A percentile compares a stretch with the other conserved stretches of the same genome.
Evolutionary conservation across 148 eudicot genomes (phyloP).

Genomic region (Agrostemma githago): DNA sequence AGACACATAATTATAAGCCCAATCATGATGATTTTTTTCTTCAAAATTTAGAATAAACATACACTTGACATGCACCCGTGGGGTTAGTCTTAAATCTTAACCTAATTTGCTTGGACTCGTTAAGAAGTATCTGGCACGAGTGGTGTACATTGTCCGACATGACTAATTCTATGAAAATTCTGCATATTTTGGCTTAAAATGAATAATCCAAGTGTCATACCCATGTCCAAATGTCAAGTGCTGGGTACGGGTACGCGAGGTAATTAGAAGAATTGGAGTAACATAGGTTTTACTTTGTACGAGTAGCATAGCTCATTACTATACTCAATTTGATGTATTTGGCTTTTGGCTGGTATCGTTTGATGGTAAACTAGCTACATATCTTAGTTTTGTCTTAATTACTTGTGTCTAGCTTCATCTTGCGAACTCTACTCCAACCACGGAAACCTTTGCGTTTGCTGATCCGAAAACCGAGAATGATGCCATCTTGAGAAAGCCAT

Average conservation of each 20-base stretch:
- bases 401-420: constrained; percentile 17
- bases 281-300: not conserved
- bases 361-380: constrained; percentile 5
- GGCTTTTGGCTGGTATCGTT: not conserved
- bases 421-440: constrained; percentile 10
- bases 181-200: too few species aligned
- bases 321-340: not conserved
- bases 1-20: not conserved
- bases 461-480: constrained; percentile 17
- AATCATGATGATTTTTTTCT: not conserved
- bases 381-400: not conserved
- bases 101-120: too few species aligned
- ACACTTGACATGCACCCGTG: not conserved
- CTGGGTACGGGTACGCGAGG: too few species aligned
- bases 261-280: too few species aligned
- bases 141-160: too few species aligned
- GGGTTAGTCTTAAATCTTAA: not conserved
- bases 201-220: too few species aligned
- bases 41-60: not conserved
- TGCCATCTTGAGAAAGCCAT: constrained; percentile 20
- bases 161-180: too few species aligned
- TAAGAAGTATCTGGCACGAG: too few species aligned
- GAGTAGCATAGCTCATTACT: not conserved
- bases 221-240: too few species aligned
- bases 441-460: constrained; percentile 16